Conservation (phyloP, 371 early-diverging fungal genomes). For the Mycotypha africana region DNA sequence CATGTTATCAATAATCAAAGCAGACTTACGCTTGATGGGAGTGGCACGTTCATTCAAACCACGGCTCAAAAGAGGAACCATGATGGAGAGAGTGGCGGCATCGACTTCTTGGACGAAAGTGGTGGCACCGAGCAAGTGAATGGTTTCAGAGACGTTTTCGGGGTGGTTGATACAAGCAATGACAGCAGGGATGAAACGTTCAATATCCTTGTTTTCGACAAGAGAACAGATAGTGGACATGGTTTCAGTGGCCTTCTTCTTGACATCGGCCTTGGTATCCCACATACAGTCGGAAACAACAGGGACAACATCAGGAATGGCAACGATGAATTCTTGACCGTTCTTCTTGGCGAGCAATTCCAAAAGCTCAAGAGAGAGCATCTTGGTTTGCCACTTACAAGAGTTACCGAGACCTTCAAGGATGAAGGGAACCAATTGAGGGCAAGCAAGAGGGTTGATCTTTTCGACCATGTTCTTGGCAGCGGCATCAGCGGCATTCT, state of each 20-base stretch:
- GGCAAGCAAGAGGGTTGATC: slow-evolving; percentile 51
- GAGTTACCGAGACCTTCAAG: slow-evolving; percentile 56
- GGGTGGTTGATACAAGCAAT: slow-evolving; percentile 62
- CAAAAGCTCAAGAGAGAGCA: slow-evolving; percentile 54
- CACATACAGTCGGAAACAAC: slow-evolving; percentile 67
- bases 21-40: slow-evolving; percentile 71
- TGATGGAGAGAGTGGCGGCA: slow-evolving; percentile 75
- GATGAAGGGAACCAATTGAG: slow-evolving; percentile 51
- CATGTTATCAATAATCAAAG: slow-evolving; percentile 83
- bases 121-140: slow-evolving; percentile 60
- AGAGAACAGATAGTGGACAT: slow-evolving; percentile 50
- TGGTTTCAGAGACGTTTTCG: slow-evolving; percentile 59
- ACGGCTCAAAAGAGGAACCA: slow-evolving; percentile 73
- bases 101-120: slow-evolving; percentile 79
- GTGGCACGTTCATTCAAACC: slow-evolving; percentile 65
- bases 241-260: slow-evolving; percentile 42
- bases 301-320: slow-evolving; percentile 68
- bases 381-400: slow-evolving; percentile 77
- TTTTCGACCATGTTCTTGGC: slow-evolving; percentile 45
- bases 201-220: slow-evolving; percentile 63
- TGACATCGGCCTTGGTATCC: slow-evolving; percentile 69
- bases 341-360: slow-evolving; percentile 49
- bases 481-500: slow-evolving; percentile 56
- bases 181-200: slow-evolving; percentile 57
- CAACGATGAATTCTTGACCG: slow-evolving; percentile 50